Conservation (phyloP, 352 stramenopile species). For the Phytophthora hibernalis region DNA sequence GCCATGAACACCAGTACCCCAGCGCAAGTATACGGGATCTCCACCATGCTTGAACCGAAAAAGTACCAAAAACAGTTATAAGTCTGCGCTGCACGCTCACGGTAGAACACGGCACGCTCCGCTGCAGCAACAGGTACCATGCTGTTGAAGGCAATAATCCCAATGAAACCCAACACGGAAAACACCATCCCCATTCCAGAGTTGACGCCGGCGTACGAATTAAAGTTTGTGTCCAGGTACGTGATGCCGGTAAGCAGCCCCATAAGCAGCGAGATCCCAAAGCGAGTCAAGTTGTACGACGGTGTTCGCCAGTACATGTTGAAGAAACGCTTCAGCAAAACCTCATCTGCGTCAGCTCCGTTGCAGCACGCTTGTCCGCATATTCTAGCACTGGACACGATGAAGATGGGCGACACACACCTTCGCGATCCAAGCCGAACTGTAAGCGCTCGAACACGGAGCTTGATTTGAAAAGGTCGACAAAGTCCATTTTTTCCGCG, state of each 20-base stretch:
- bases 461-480: slow-evolving; percentile 10
- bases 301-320: slow-evolving; percentile 25
- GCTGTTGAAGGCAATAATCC: slow-evolving; percentile 12
- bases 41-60: slow-evolving; percentile 12
- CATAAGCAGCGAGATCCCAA: slow-evolving; percentile 3
- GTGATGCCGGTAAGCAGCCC: slow-evolving; percentile 5
- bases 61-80: slow-evolving; percentile 32
- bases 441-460: neutral
- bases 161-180: slow-evolving; percentile 8
- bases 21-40: slow-evolving; percentile 17
- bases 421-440: slow-evolving; percentile 6
- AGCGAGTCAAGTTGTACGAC: slow-evolving; percentile 28
- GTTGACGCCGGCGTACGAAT: slow-evolving; percentile 18
- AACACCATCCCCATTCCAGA: slow-evolving; percentile 25
- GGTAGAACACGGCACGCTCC: slow-evolving; percentile 19
- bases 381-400: slow-evolving; percentile 13
- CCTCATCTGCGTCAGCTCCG: slow-evolving; percentile 26
- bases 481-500: slow-evolving; percentile 11
- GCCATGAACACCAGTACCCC: slow-evolving; percentile 13
- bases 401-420: slow-evolving; percentile 1
- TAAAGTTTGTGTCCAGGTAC: slow-evolving; percentile 10
- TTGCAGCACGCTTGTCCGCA: slow-evolving; percentile 18
- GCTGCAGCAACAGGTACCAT: slow-evolving; percentile 8
- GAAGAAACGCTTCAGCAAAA: slow-evolving; percentile 17
- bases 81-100: slow-evolving; percentile 20